Conservation (phyloP, 1,284 basidiomycete species). For the Peniophora sp. region DNA sequence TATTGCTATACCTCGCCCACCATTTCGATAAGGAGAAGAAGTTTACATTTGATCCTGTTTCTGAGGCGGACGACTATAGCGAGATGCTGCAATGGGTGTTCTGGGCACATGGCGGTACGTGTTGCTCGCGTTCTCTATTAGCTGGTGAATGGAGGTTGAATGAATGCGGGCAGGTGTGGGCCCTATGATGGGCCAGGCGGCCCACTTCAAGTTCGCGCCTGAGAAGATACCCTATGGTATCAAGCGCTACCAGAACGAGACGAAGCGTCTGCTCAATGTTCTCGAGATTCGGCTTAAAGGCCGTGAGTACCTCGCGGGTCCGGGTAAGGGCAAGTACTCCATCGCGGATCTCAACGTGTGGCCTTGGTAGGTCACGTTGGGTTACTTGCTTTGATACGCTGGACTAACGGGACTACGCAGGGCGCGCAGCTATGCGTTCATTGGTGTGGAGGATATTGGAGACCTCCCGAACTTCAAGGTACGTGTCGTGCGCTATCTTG, state of each 20-base stretch:
- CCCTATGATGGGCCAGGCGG: constrained; percentile 70
- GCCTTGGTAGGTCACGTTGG: neutral
- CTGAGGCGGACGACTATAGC: constrained; percentile 1
- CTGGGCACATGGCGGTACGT: neutral
- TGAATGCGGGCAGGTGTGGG: constrained; percentile 45
- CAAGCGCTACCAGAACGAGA: constrained; percentile 22
- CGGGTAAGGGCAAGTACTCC: neutral
- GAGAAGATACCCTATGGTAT: constrained; percentile 63
- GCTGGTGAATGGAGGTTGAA: too few relatives aligned
- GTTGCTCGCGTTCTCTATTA: neutral
- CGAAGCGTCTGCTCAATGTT: neutral
- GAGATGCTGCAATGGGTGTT: neutral
- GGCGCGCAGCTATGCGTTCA: neutral
- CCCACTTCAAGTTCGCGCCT: constrained; percentile 51
- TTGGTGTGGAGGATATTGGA: neutral
- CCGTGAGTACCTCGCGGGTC: neutral
- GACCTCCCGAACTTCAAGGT: neutral
- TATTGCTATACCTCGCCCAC: constrained; percentile 57
- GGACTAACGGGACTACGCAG: neutral
- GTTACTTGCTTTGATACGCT: neutral
- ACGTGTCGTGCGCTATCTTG: too few relatives aligned
- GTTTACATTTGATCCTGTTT: constrained; percentile 40
- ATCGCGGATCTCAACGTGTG: neutral
- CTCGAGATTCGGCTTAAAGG: constrained; percentile 1
- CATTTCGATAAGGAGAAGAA: constrained; percentile 51